A percentile compares a stretch with the other conserved stretches of the same genome.
These are phyloP conservation scores for Jacaranda copaia DNA, from an alignment of 257 asterid species.

Conservation along the genomic window DNA sequence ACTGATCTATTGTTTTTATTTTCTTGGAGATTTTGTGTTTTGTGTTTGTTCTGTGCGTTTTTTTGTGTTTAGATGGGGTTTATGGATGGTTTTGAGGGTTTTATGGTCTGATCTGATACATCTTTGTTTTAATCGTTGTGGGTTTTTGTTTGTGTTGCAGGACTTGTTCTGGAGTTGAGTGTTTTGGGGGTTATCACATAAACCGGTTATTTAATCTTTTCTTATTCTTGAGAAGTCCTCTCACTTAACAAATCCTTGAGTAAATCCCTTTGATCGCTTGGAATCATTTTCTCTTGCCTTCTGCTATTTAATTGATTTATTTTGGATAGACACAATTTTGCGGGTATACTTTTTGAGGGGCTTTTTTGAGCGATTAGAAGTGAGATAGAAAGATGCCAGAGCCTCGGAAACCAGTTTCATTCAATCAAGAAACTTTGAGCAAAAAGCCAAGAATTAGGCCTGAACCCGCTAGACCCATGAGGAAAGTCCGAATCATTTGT, in stretches of 20 bases:
- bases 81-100: slow-evolving; percentile 34
- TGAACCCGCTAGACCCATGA: slow-evolving; percentile 42
- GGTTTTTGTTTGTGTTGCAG: slow-evolving; percentile 53
- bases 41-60: background rate
- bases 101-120: slow-evolving; percentile 48
- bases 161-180: slow-evolving; percentile 94
- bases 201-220: slow-evolving; percentile 64
- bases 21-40: background rate
- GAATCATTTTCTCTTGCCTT: background rate
- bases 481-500: slow-evolving; percentile 64
- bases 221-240: slow-evolving; percentile 79
- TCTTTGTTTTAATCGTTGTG: slow-evolving; percentile 5
- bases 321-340: slow-evolving; percentile 42
- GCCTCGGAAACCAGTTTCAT: slow-evolving; percentile 43
- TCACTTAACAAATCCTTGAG: slow-evolving; percentile 39
- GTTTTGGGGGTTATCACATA: slow-evolving; percentile 96
- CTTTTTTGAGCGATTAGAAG: slow-evolving; percentile 33
- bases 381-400: slow-evolving; percentile 47
- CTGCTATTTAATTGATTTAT: slow-evolving; percentile 28
- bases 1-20: slow-evolving; percentile 47
- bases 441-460: slow-evolving; percentile 41
- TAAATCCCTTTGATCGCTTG: slow-evolving; percentile 10
- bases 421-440: slow-evolving; percentile 25
- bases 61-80: slow-evolving; percentile 1
- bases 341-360: slow-evolving; percentile 54